Conservation (phyloP, 768 basidiomycete species). For the Tephrocybe sp. region DNA sequence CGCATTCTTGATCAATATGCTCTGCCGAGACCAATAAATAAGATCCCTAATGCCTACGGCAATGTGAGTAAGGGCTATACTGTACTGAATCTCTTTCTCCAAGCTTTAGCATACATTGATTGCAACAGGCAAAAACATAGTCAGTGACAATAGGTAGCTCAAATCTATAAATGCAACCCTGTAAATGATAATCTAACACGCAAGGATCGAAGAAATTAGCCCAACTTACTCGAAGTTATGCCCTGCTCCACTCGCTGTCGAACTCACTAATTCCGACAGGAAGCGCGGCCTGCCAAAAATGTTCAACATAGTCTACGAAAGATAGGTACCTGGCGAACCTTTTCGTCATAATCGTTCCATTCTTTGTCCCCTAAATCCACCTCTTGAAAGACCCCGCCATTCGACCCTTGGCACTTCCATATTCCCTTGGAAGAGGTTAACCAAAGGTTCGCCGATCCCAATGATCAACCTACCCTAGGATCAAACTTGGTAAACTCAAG, state of each 20-base stretch:
- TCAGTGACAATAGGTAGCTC: too few species aligned
- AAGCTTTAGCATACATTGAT: too few species aligned
- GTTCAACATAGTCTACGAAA: constrained; percentile 1
- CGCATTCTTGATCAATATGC: too few species aligned
- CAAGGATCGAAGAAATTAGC: too few species aligned
- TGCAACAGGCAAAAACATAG: too few species aligned
- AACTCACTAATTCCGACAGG: constrained; percentile 75
- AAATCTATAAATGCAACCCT: too few species aligned
- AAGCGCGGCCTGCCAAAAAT: constrained; percentile 42
- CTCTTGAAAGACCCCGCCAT: constrained; percentile 57
- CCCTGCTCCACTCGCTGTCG: constrained; percentile 66
- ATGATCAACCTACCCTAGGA: constrained; percentile 51
- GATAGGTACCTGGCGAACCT: constrained; percentile 43
- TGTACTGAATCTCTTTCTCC: too few species aligned
- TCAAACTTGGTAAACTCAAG: constrained; percentile 82
- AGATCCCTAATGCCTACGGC: too few species aligned
- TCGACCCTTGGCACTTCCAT: constrained; percentile 74
- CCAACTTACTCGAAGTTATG: constrained; percentile 39
- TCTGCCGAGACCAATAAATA: too few species aligned
- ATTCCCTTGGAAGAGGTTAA: constrained; percentile 48
- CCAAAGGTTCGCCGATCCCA: neutral
- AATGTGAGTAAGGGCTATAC: too few species aligned
- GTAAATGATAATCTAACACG: too few species aligned
- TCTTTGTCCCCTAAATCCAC: constrained; percentile 66
- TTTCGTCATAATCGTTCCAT: constrained; percentile 93